Evolutionary conservation across 345 rosid genomes (phyloP).

Genomic region (Sapria himalayana): DNA sequence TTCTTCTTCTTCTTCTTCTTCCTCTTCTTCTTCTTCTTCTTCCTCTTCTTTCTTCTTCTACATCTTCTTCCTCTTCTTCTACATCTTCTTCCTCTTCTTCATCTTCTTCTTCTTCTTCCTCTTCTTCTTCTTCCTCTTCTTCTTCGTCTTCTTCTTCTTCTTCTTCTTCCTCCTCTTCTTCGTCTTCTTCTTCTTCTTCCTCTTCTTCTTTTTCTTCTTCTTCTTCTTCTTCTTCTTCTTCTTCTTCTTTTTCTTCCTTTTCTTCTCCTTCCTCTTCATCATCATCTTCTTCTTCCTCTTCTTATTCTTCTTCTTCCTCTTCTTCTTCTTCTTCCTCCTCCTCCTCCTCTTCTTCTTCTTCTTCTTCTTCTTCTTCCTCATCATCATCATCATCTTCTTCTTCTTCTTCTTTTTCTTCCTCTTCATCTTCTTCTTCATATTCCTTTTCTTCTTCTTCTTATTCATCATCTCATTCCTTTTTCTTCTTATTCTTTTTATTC

Average conservation of each 20-base stretch:
- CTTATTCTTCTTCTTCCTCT: too few species aligned
- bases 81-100: background rate
- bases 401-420: background rate
- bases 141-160: too few species aligned
- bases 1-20: background rate
- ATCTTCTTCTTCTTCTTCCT: background rate
- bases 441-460: too few species aligned
- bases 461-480: too few species aligned
- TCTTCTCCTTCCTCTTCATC: background rate
- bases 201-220: background rate
- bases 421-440: background rate
- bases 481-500: too few species aligned
- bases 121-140: too few species aligned
- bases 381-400: too few species aligned
- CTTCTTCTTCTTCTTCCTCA: too few species aligned
- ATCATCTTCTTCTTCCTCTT: background rate
- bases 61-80: background rate
- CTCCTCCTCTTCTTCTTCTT: background rate
- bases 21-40: background rate
- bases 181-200: too few species aligned
- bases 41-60: background rate
- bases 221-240: background rate
- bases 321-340: background rate
- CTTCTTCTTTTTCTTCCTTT: background rate
- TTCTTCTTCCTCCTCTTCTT: too few species aligned